Percentiles rank a stretch among this genome's conserved stretches.
These are phyloP conservation scores for Hyphodiscus sp. DNA, from an alignment of 2,329 filamentous ascomycete genomes.

Conservation along the genomic window DNA sequence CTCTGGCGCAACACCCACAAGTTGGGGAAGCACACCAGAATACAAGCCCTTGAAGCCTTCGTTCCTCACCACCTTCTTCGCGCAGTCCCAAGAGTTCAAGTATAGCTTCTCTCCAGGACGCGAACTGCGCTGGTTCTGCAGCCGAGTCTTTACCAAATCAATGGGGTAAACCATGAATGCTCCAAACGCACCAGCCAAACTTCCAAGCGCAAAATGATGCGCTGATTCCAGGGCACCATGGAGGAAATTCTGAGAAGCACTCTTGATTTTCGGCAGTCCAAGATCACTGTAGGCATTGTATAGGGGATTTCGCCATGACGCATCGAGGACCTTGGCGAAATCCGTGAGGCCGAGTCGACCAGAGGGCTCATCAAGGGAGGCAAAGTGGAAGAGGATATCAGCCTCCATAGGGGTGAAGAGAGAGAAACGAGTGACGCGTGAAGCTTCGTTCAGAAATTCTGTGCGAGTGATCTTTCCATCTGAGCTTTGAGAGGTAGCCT, in stretches of 20 bases:
- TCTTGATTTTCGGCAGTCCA: slow-evolving; percentile 42
- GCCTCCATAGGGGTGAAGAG: slow-evolving; percentile 98
- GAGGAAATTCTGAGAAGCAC: slow-evolving; percentile 51
- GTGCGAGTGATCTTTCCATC: slow-evolving; percentile 92
- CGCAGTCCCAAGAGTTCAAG: slow-evolving; percentile 96
- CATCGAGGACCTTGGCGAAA: slow-evolving; percentile 92
- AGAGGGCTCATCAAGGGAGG: slow-evolving; percentile 82
- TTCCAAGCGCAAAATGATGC: slow-evolving; percentile 87
- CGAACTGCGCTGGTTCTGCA: slow-evolving; percentile 90
- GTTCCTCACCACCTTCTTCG: slow-evolving; percentile 85
- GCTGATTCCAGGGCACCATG: slow-evolving; percentile 65
- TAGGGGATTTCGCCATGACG: slow-evolving; percentile 69
- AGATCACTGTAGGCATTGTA: slow-evolving; percentile 33
- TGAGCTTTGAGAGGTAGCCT: slow-evolving; percentile 72
- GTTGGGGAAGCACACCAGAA: slow-evolving; percentile 88
- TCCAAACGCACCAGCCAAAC: slow-evolving; percentile 89
- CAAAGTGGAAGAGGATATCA: slow-evolving; percentile 98
- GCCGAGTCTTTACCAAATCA: slow-evolving; percentile 94
- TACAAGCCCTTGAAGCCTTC: slow-evolving; percentile 88
- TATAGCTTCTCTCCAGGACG: slow-evolving; percentile 83
- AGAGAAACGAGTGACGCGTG: slow-evolving; percentile 85
- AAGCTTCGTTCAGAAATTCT: slow-evolving; percentile 92
- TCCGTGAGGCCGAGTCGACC: slow-evolving; percentile 75
- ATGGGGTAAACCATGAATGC: slow-evolving; percentile 99
- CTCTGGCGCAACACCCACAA: slow-evolving; percentile 96